A percentile compares a stretch with the other conserved stretches of the same genome.
Evolutionary conservation across 345 rosid species (phyloP).

Genomic region (Acer saccharum): DNA sequence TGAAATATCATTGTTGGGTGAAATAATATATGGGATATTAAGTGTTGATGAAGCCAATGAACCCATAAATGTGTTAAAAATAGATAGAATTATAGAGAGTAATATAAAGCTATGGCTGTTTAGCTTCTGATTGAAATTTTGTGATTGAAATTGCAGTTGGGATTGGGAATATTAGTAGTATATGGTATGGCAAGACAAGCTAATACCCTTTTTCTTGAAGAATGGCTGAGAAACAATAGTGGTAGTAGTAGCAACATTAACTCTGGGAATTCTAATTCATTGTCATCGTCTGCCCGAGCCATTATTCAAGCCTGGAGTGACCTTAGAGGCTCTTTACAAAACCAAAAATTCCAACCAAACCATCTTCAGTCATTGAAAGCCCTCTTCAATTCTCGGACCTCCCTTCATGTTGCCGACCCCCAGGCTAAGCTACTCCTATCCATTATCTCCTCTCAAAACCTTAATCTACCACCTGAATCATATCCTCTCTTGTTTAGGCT

Average conservation of each 20-base stretch:
- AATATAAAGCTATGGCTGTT: background rate
- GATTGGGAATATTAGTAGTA: background rate
- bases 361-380: conserved; percentile 66
- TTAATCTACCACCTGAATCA: conserved; percentile 55
- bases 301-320: conserved; percentile 92
- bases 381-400: conserved; percentile 56
- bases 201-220: conserved; percentile 65
- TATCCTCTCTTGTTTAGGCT: conserved; percentile 61
- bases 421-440: conserved; percentile 88
- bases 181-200: conserved; percentile 61
- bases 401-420: conserved; percentile 91
- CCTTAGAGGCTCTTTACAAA: conserved; percentile 67
- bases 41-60: background rate
- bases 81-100: background rate
- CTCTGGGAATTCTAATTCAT: conserved; percentile 29
- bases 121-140: background rate
- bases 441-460: conserved; percentile 49
- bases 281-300: conserved; percentile 66
- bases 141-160: conserved; percentile 5
- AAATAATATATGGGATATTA: too few relatives aligned
- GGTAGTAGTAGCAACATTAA: conserved; percentile 25
- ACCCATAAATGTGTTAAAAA: background rate
- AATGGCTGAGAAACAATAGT: conserved; percentile 60
- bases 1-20: too few relatives aligned
- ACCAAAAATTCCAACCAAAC: conserved; percentile 50